These are phyloP conservation scores for Nakaseomyces nivariensis DNA, from an alignment of 1,139 yeast species.

Conservation along the genomic window DNA sequence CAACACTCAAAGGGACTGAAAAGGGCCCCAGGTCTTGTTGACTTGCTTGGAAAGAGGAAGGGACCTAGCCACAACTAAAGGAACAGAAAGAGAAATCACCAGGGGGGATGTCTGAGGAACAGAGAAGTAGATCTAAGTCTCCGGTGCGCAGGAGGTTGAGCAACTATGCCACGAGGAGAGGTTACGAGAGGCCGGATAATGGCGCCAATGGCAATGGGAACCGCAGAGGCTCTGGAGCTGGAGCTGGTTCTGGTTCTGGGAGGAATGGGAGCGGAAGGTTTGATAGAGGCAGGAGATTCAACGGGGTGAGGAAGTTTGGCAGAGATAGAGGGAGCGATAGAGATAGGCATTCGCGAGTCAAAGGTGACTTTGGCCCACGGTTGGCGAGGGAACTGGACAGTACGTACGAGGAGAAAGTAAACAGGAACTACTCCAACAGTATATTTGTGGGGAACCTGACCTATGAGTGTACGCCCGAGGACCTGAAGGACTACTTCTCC, in stretches of 20 bases:
- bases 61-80: neutral
- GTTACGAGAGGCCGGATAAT: neutral
- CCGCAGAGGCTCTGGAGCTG: constrained; percentile 4
- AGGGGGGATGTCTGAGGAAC: constrained; percentile 2
- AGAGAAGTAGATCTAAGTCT: constrained; percentile 7
- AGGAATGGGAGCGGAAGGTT: too few relatives aligned
- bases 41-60: too few relatives aligned
- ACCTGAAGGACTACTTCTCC: constrained; percentile 49
- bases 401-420: constrained; percentile 35
- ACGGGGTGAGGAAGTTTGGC: constrained; percentile 4
- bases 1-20: too few relatives aligned
- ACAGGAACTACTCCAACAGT: constrained; percentile 60
- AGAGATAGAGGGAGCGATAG: constrained; percentile 11
- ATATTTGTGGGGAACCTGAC: constrained; percentile 69
- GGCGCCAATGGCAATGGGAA: constrained; percentile 5
- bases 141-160: constrained; percentile 6
- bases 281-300: constrained; percentile 14
- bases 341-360: constrained; percentile 10
- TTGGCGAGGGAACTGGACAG: constrained; percentile 26
- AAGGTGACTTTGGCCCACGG: constrained; percentile 21
- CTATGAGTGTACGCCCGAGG: constrained; percentile 49
- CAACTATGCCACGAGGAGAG: constrained; percentile 1
- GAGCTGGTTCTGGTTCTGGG: constrained; percentile 10
- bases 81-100: too few relatives aligned
- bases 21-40: too few relatives aligned